phyloP scores from a whole-genome alignment of 2,329 filamentous ascomycete genomes.

The Xylogone sp. region DNA sequence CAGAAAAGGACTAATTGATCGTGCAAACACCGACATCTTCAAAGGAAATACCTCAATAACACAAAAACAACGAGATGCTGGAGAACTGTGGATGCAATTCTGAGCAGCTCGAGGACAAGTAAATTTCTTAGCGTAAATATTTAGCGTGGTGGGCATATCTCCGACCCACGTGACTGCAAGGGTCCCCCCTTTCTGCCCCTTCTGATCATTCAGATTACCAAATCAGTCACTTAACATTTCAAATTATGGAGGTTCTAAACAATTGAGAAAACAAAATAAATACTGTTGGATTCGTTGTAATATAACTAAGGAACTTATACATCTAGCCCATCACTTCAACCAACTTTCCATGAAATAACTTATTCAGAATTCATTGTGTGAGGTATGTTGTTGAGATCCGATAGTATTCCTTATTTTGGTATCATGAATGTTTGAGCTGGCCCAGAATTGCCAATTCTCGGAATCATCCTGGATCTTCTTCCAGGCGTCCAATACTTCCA shows the following conservation, averaged over 20 bases:
- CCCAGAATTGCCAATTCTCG: not conserved
- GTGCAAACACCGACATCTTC: slow-evolving; percentile 78
- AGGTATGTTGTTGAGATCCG: too few relatives aligned
- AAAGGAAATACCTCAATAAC: slow-evolving; percentile 11
- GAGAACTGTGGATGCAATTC: not conserved
- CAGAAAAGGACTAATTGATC: slow-evolving; percentile 74
- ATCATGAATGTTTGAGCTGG: not conserved
- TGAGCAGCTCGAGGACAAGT: not conserved
- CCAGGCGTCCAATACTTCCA: slow-evolving; percentile 8
- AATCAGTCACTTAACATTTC: too few relatives aligned
- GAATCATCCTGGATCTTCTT: slow-evolving; percentile 9
- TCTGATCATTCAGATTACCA: too few relatives aligned
- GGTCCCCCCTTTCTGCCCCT: not conserved
- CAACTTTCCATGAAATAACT: too few relatives aligned
- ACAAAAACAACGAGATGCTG: slow-evolving; percentile 11
- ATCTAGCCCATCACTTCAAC: too few relatives aligned
- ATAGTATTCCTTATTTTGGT: not conserved
- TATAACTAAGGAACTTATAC: too few relatives aligned
- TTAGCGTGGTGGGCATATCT: not conserved
- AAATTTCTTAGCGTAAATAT: not conserved
- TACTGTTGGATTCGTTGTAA: too few relatives aligned
- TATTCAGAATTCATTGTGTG: too few relatives aligned
- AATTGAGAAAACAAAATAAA: too few relatives aligned
- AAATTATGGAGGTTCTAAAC: too few relatives aligned
- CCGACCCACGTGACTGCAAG: not conserved